Base-by-base conservation (phyloP, 2,329 filamentous ascomycete genomes). In the Parastagonospora avenae region DNA sequence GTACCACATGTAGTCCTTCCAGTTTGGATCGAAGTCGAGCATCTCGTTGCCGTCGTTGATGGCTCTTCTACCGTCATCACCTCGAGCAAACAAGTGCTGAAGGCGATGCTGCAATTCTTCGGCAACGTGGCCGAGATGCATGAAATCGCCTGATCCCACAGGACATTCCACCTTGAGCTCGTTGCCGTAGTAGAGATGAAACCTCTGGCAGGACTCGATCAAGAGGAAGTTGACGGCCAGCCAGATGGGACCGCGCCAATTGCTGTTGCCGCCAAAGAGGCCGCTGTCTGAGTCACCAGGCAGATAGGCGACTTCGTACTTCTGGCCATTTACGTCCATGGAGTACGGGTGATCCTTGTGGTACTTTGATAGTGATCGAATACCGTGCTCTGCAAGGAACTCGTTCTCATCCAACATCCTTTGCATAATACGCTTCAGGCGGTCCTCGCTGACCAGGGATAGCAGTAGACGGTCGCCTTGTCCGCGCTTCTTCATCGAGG, bases 251-350 rank as follows among this genome's bases (percentile, higher is more conserved):
- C 79, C 93, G 77, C 93, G 86, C 93, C 93, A 97, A 76, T 97
- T 97, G 74, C 92, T 96, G 82, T 97, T 97, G 60, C 93, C 93
- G 46, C 93, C 93, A 67, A 97, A 97, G 4, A 97, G 83, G 3
- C 91, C 91, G 66, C 90, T 96, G 76, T 97, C 92, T 0, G 93
- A 97, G 71, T 97, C 93, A n/a, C 93, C 94, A 1, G 94, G 87
- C 14, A 97, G 86, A 68, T 97, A 97, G 63, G 86, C 84, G 35
- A 97, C 93, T 50, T 86, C 85, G 78, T 96, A 97, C 28, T 82
- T 83, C 71, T 97, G 91, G 0, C 91, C 92, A 60, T 97, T 96
- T 52, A 97, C 93, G 46, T 96, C 89, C 93, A 97, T 97, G 1
- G 90, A 90, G 73, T 91, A 94, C 0, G 94, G 94, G 60, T 97